phyloP scores from a whole-genome alignment of 2,329 filamentous ascomycete genomes.

The Pyrenochaeta sp. region DNA sequence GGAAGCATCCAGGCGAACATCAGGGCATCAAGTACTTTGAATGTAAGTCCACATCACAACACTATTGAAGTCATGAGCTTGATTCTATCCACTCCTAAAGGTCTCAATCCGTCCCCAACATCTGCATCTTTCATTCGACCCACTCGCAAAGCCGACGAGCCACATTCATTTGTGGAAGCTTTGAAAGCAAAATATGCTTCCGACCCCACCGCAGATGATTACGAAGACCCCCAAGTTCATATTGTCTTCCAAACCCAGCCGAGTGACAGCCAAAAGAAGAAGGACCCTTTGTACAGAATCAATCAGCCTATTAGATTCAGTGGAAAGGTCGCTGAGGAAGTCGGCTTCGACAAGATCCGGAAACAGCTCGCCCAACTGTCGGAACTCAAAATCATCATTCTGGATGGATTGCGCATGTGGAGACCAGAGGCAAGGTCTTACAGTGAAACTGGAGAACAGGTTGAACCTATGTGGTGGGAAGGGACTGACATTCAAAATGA shows the following conservation, averaged over 20 bases:
- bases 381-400: conserved; percentile 79
- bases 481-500: conserved; percentile 61
- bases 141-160: conserved; percentile 70
- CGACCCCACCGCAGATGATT: conserved; percentile 24
- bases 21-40: conserved; percentile 81
- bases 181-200: conserved; percentile 84
- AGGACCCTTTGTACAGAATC: conserved; percentile 19
- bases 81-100: too few species aligned
- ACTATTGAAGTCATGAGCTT: too few species aligned
- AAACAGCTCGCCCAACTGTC: conserved; percentile 78
- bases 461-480: conserved; percentile 31
- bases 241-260: conserved; percentile 38
- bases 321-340: conserved; percentile 86
- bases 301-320: conserved; percentile 72
- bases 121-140: conserved; percentile 89
- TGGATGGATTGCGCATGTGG: conserved; percentile 76
- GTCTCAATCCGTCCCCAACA: conserved; percentile 68
- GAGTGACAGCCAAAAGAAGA: conserved; percentile 23
- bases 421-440: conserved; percentile 36
- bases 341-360: conserved; percentile 93
- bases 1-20: conserved; percentile 89
- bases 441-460: conserved; percentile 15
- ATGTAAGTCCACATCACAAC: conserved; percentile 76
- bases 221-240: conserved; percentile 44
- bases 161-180: conserved; percentile 79